Base-by-base conservation (phyloP, 2,329 filamentous ascomycete species). In the Ascochyta pisi region DNA sequence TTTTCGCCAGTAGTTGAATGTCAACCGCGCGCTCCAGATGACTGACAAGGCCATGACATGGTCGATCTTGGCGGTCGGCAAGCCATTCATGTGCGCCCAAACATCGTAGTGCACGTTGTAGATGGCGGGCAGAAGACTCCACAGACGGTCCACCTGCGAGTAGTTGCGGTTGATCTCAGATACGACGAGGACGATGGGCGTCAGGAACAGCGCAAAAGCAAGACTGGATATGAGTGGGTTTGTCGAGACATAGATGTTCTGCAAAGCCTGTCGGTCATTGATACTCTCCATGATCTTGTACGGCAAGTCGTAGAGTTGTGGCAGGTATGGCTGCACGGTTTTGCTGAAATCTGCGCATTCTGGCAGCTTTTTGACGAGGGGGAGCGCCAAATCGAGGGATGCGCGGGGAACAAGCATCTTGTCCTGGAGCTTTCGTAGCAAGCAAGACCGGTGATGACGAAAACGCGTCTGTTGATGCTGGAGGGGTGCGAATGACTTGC, bases 1-100 rank as follows among this genome's bases (percentile, higher is more conserved):
- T 75, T 91, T 96, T 55, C 95, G 89, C 88, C 90, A 96, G 79
- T 97, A 99, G 78, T 99, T 99, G 82, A 86, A 98, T 3, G 94
- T 98, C 76, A 99, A 80, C 10, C 95, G 89, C 79, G 92, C 90
- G 76, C 89, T 91, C 95, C 95, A 99, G 8, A 93, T 66, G 1
- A 84, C 76, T 46, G 87, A 89, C 66, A 91, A 87, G 1, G 87
- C 78, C 54, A 92, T 81, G 29, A 93, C 81, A 37, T 89, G 86
- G 68, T 96, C 89, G 39, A 97, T 74, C 44, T 89, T 85, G 50
- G 84, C 79, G 13, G 89, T 89, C 6, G 88, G 84, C 0, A 96
- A 70, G 1, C 88, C 89, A 39, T 87, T 84, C 60, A 94, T 69
- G 65, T 90, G 89, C 37, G 92, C 89, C 88, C 93, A 99, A n/a